Evolutionary conservation across 306 rosid genomes (phyloP).

Genomic region (Fagus crenata): DNA sequence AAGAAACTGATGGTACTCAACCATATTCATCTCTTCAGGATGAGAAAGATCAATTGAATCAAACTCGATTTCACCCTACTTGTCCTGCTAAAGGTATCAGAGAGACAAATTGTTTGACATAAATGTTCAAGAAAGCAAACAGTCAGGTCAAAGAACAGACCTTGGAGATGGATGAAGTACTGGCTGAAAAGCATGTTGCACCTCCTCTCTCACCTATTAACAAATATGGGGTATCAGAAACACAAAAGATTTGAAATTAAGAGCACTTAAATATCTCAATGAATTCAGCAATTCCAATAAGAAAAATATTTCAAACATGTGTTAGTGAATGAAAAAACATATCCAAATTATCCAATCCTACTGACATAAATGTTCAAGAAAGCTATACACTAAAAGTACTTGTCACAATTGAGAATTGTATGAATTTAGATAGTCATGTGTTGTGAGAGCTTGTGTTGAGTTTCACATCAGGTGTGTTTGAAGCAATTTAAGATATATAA

Average conservation of each 20-base stretch:
- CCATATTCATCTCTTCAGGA: neutral
- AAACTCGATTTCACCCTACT: neutral
- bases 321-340: neutral
- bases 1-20: too few species aligned
- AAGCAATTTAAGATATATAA: too few species aligned
- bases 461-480: too few species aligned
- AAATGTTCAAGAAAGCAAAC: neutral
- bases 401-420: too few species aligned
- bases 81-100: neutral
- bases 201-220: conserved; percentile 53
- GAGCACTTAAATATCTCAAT: conserved; percentile 3
- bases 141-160: conserved; percentile 34
- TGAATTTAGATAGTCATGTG: too few species aligned
- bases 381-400: too few species aligned
- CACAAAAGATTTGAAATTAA: neutral
- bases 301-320: neutral
- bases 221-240: neutral
- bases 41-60: neutral
- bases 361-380: neutral
- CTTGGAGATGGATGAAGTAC: conserved; percentile 31
- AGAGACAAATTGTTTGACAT: neutral
- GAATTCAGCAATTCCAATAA: neutral
- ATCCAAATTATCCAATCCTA: neutral
- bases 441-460: too few species aligned
- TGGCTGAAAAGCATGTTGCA: conserved; percentile 30